Conservation (phyloP, 495 filamentous ascomycete genomes). For the Aspergillus nidulans region DNA sequence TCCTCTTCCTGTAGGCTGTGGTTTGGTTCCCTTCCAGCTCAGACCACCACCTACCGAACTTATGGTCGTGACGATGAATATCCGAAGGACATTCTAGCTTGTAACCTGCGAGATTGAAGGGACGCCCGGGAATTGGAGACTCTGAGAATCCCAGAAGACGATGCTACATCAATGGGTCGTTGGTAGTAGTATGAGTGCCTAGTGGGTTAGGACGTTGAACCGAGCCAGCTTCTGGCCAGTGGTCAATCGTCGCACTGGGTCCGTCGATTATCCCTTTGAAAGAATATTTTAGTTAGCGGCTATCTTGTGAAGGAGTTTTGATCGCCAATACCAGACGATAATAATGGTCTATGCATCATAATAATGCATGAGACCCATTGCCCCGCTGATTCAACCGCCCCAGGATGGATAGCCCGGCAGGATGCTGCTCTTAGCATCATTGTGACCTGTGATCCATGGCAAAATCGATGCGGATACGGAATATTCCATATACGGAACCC, state of each 20-base stretch:
- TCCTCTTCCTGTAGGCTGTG: background rate
- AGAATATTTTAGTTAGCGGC: conserved; percentile 15
- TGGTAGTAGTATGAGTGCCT: background rate
- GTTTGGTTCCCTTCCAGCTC: background rate
- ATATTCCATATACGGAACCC: too few species aligned
- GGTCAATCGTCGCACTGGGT: conserved; percentile 5
- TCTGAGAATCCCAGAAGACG: conserved; percentile 1
- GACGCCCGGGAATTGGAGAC: background rate
- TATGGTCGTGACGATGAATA: background rate
- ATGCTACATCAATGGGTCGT: background rate
- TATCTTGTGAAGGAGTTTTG: conserved; percentile 6
- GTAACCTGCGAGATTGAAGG: conserved; percentile 3
- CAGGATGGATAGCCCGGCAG: conserved; percentile 16
- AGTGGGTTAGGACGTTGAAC: background rate
- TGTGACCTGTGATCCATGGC: background rate
- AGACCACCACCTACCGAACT: background rate
- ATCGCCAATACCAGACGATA: conserved; percentile 13
- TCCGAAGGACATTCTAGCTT: background rate
- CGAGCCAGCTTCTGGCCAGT: conserved; percentile 14
- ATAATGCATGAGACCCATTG: conserved; percentile 21
- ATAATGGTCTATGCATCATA: conserved; percentile 25
- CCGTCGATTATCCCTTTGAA: conserved; percentile 1
- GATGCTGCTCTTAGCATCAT: conserved; percentile 17
- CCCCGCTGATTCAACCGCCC: conserved; percentile 31
- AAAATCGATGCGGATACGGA: background rate